These are phyloP conservation scores for Paspalum vaginatum DNA, from an alignment of 176 grass and related monocot species.

Conservation along the genomic window DNA sequence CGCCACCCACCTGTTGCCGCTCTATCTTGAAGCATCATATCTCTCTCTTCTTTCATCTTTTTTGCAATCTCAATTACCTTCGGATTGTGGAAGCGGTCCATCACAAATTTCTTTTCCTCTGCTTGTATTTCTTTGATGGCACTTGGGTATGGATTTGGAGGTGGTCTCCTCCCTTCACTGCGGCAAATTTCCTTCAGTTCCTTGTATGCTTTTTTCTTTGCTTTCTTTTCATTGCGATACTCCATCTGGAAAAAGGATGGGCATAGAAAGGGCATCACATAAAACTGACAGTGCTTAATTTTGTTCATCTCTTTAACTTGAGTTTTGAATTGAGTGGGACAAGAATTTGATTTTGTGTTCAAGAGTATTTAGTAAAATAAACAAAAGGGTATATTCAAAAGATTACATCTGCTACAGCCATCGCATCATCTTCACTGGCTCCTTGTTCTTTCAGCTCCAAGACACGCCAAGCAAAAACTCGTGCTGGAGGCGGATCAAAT, in stretches of 20 bases:
- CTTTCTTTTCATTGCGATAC: conserved; percentile 75
- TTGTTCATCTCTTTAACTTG: not conserved
- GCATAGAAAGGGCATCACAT: not conserved
- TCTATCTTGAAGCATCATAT: conserved; percentile 43
- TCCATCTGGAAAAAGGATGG: conserved; percentile 66
- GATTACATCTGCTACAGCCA: conserved; percentile 88
- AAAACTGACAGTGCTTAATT: not conserved
- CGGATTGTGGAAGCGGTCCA: conserved; percentile 74
- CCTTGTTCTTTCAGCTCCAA: conserved; percentile 77
- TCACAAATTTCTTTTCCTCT: conserved; percentile 81
- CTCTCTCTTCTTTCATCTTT: conserved; percentile 75
- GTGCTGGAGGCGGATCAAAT: conserved; percentile 77
- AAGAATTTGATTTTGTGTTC: not conserved
- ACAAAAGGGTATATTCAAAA: conserved; percentile 16
- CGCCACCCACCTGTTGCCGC: conserved; percentile 25
- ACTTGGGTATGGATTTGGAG: conserved; percentile 82
- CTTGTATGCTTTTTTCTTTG: conserved; percentile 79
- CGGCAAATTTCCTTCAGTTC: conserved; percentile 71
- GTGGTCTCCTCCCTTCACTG: conserved; percentile 65
- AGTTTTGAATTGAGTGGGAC: not conserved
- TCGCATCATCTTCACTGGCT: conserved; percentile 70
- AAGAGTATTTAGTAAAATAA: conserved; percentile 19
- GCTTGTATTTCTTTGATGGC: conserved; percentile 85
- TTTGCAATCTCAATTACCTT: conserved; percentile 80
- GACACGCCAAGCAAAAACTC: conserved; percentile 89